Percentiles rank a stretch among this genome's conserved stretches.
These are phyloP conservation scores for Glaciozyma martinii DNA, from an alignment of 768 basidiomycete genomes.

Conservation along the genomic window DNA sequence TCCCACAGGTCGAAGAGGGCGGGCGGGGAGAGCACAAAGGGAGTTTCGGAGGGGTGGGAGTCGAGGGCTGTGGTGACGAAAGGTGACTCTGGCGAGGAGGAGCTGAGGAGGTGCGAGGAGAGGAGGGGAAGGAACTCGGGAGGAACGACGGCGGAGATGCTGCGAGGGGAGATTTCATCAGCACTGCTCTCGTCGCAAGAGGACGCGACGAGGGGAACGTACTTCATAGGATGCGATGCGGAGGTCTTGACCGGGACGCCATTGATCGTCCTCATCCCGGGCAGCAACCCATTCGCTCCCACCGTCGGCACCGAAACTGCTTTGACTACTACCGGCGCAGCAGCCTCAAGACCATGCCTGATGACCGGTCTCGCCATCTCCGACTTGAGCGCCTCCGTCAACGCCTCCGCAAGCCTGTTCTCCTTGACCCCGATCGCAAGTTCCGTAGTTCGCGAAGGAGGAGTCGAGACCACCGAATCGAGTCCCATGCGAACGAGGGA, in stretches of 20 bases:
- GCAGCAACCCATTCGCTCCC: constrained; percentile 4
- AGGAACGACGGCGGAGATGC: constrained; percentile 60
- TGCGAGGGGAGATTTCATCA: constrained; percentile 31
- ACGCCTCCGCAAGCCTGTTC: background rate
- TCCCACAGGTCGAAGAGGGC: constrained; percentile 14
- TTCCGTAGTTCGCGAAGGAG: background rate
- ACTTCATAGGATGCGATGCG: constrained; percentile 49
- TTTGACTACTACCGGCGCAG: background rate
- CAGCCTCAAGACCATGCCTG: background rate
- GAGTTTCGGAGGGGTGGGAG: background rate
- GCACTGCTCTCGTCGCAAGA: constrained; percentile 52
- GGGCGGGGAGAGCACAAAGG: constrained; percentile 4
- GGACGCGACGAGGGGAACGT: constrained; percentile 68
- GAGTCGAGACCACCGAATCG: constrained; percentile 1
- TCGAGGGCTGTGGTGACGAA: background rate
- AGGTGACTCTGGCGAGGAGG: background rate
- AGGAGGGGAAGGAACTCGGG: constrained; percentile 48
- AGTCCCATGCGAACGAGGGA: constrained; percentile 7
- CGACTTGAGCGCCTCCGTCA: background rate
- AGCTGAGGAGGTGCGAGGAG: constrained; percentile 36
- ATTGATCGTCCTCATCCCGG: constrained; percentile 21
- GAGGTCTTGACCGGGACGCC: constrained; percentile 27
- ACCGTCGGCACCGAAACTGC: background rate
- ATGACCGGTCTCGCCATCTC: background rate
- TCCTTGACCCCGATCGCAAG: background rate